Conservation (phyloP, 2,329 filamentous ascomycete genomes). For the Penicillium sp. region DNA sequence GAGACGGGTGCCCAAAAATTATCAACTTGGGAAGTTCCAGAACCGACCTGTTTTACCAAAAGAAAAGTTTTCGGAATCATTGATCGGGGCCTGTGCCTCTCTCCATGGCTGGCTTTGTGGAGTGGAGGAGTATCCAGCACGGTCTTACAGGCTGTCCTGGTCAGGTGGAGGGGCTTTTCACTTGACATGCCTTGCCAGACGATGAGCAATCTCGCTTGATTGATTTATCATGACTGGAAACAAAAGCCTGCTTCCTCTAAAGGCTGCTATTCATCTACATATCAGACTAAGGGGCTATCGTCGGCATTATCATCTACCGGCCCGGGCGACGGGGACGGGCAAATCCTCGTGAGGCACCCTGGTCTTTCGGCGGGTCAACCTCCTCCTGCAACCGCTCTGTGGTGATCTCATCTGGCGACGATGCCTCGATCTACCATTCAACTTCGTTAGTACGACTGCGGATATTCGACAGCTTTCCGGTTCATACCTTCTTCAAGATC, state of each 20-base stretch:
- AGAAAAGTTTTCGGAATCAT: conserved; percentile 58
- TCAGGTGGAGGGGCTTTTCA: not conserved
- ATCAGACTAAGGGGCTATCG: not conserved
- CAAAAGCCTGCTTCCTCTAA: not conserved
- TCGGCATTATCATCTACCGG: conserved; percentile 32
- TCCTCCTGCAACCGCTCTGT: conserved; percentile 54
- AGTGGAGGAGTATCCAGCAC: conserved; percentile 7
- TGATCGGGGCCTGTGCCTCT: conserved; percentile 23
- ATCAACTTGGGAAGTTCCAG: conserved; percentile 95
- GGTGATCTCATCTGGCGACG: conserved; percentile 58
- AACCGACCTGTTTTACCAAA: conserved; percentile 83
- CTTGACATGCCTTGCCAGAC: not conserved
- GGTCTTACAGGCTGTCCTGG: conserved; percentile 7
- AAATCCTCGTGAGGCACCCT: conserved; percentile 54
- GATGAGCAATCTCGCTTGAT: not conserved
- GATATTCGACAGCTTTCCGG: not conserved
- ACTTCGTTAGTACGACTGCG: conserved; percentile 19
- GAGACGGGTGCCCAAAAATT: conserved; percentile 98
- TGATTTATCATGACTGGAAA: not conserved
- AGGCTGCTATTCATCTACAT: conserved; percentile 1
- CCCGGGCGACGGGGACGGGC: conserved; percentile 65
- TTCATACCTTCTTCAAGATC: conserved; percentile 56
- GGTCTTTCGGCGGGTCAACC: conserved; percentile 51
- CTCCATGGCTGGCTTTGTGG: conserved; percentile 10
- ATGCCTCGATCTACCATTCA: conserved; percentile 54